Evolutionary conservation across 2,329 filamentous ascomycete species (phyloP), one percentile per base, ranked within the genome.

Genomic region (Sporothrix humicola): DNA sequence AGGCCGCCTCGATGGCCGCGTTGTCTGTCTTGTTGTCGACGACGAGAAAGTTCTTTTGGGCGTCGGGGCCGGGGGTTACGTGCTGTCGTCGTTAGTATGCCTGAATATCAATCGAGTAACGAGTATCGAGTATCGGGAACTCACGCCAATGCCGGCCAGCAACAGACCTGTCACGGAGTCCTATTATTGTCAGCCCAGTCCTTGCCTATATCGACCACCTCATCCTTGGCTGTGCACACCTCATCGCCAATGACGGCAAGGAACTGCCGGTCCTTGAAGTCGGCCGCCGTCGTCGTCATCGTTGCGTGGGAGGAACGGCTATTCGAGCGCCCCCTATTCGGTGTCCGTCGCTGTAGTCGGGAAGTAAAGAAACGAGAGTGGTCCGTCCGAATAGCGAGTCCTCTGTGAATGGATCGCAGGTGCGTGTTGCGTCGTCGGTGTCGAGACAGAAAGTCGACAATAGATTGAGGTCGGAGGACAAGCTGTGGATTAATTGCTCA

Each of bases 171-270:
- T 99, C 74, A 98, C 95, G 66, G 96, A 97, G 85, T 97, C 93
- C 96, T 99, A 78, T 50, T n/a, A n/a, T n/a, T n/a, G n/a, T n/a
- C n/a, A n/a, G n/a, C 17, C 37, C 58, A 65, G 71, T 69, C n/a
- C n/a, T n/a, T n/a, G n/a, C n/a, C n/a, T n/a, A n/a, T n/a, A n/a
- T n/a, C n/a, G n/a, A n/a, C n/a, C n/a, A n/a, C n/a, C n/a, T n/a
- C n/a, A n/a, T n/a, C n/a, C n/a, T n/a, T n/a, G n/a, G n/a, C n/a
- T n/a, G n/a, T n/a, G n/a, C n/a, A n/a, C n/a, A n/a, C 96, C 90
- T 99, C 96, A 83, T 99, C 96, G 71, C 96, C 96, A 81, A 99
- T 99, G 68, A 99, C 95, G 77, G 96, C 96, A 74, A 99, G 90
- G 81, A 99, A 97, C 84, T 99, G 92, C 79, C 96, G 90, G 84